Base-by-base conservation (phyloP, 192 early-diverging fungal species). In the Tieghemiomyces parasiticus region DNA sequence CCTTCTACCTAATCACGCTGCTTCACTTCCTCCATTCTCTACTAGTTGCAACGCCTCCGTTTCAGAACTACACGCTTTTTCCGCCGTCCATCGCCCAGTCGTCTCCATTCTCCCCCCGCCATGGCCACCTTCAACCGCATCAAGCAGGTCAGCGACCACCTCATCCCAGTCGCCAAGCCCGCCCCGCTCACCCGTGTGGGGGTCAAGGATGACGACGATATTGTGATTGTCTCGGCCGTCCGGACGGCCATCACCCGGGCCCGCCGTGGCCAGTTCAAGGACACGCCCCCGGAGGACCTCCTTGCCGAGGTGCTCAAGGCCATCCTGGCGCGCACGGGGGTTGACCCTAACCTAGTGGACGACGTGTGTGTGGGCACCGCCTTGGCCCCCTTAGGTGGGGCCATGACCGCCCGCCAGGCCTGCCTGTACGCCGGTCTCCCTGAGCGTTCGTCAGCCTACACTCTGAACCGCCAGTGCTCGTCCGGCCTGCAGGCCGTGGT, bases 341-440 rank as follows among this genome's bases (percentile, higher is more conserved):
- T 95, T 35, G 86, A 97, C 61, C 89, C 92, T 38, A 70, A 76
- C 32, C 64, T 91, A 51, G 89, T 97, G 32, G 78, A 97, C 63
- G 94, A 97, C 61, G 91, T 97, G 63, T 83, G 85, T 72, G 89
- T 94, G n/a, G 94, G 94, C 58, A 93, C 86, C 63, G 92, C 95
- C 42, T 76, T 90, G 35, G 83, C 90, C 59, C 82, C 89, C 30
- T 88, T 87, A 45, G 92, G 90, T 34, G 92, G 91, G 46, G 90
- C 91, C 62, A 91, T 83, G 58, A 83, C 80, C 46, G 89, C 92
- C 26, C 84, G 94, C 42, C 92, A 92, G 80, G 92, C 94, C 30
- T 80, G 85, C 61, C 81, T 97, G 49, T 82, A 88, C 65, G 94
- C 91, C 34, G 91, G 88, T 53, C 91, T 91, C 77, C 90, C 94